Evolutionary conservation across 331 rosid species (phyloP).

Genomic region (Stylosanthes scabra): DNA sequence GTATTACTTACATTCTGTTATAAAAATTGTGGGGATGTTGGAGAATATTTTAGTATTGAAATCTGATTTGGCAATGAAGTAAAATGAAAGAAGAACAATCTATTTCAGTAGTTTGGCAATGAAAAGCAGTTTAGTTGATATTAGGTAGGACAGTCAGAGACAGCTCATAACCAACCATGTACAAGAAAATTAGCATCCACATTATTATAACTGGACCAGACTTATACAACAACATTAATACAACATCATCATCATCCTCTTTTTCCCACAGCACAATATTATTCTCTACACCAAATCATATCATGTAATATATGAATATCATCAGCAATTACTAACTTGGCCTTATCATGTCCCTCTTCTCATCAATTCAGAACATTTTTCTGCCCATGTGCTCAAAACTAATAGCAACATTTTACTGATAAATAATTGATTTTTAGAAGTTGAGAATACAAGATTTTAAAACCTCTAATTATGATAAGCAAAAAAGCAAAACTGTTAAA

Average conservation of each 20-base stretch:
- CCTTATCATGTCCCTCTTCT: conserved; percentile 7
- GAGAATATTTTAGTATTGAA: background rate
- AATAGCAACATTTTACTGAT: background rate
- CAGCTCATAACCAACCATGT: conserved; percentile 23
- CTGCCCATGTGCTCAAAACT: conserved; percentile 22
- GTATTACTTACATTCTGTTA: too few relatives aligned
- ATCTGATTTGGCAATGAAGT: conserved; percentile 3
- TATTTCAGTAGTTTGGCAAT: background rate
- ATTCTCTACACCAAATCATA: conserved; percentile 31
- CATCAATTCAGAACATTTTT: background rate
- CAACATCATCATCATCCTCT: conserved; percentile 1
- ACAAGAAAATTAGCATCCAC: conserved; percentile 3
- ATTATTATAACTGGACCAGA: conserved; percentile 16
- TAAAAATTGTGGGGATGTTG: too few relatives aligned
- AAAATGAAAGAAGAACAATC: too few relatives aligned
- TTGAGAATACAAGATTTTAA: too few relatives aligned
- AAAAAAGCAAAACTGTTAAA: too few relatives aligned
- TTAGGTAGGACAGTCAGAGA: conserved; percentile 12
- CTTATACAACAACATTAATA: conserved; percentile 5
- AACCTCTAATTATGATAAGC: too few relatives aligned
- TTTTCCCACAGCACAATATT: background rate
- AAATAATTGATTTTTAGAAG: too few relatives aligned
- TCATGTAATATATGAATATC: background rate
- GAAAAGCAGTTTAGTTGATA: background rate
- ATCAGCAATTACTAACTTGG: conserved; percentile 29